Conservation (phyloP, 2,329 filamentous ascomycete species). For the Aspergillus luchuensis region DNA sequence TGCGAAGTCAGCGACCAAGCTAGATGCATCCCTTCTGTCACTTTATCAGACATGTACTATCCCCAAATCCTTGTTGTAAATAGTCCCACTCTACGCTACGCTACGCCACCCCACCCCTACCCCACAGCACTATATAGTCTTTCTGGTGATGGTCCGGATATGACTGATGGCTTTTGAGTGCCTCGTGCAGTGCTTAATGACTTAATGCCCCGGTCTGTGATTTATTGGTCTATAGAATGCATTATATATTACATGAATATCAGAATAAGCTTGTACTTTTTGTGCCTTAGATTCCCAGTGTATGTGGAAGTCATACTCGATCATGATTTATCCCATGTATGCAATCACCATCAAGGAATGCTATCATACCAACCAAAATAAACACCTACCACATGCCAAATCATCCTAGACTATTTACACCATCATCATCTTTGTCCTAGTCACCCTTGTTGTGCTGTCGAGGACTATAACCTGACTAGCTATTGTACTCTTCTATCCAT, state of each 20-base stretch:
- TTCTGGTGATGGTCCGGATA: background rate
- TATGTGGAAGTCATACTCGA: too few species aligned
- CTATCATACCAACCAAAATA: too few species aligned
- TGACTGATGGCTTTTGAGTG: background rate
- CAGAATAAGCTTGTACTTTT: background rate
- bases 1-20: background rate
- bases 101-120: background rate
- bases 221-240: background rate
- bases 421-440: too few species aligned
- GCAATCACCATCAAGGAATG: too few species aligned
- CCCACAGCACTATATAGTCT: background rate
- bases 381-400: too few species aligned
- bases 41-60: background rate
- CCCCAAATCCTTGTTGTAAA: background rate
- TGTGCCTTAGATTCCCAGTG: too few species aligned
- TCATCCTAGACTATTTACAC: too few species aligned
- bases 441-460: too few species aligned
- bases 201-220: background rate
- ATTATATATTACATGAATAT: background rate
- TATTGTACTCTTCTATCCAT: too few species aligned
- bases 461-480: too few species aligned
- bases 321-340: too few species aligned
- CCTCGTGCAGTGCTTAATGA: background rate
- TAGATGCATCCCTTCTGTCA: background rate
- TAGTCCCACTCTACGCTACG: background rate